A percentile compares a stretch with the other conserved stretches of the same genome.
phyloP scores from a whole-genome alignment of 352 stramenopile genomes.

The Globisporangium yorkense region DNA sequence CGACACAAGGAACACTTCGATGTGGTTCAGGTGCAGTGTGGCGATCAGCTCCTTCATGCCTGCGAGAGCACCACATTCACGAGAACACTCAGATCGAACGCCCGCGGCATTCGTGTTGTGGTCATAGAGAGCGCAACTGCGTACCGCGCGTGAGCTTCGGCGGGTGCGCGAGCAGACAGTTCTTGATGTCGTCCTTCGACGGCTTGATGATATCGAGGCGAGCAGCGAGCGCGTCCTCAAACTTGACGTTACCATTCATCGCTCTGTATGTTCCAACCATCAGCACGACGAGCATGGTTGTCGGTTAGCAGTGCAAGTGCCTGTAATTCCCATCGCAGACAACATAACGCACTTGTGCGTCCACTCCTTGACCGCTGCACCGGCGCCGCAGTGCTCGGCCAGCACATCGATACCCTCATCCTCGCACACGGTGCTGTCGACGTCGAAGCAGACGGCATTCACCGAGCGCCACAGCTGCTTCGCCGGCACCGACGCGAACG shows the following conservation, averaged over 20 bases:
- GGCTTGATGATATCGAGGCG: conserved; percentile 96
- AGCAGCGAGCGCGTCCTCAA: conserved; percentile 95
- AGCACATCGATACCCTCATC: conserved; percentile 99
- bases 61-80: conserved; percentile 4
- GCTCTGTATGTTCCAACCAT: conserved; percentile 45
- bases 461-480: conserved; percentile 67
- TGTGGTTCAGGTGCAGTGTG: conserved; percentile 84
- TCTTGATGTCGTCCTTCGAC: conserved; percentile 80
- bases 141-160: conserved; percentile 69
- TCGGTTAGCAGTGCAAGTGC: too few relatives aligned
- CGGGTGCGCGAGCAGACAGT: conserved; percentile 89
- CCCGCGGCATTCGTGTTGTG: too few relatives aligned
- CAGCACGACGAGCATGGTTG: neutral
- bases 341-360: conserved; percentile 76
- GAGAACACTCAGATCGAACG: neutral
- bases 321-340: neutral
- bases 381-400: conserved; percentile 93
- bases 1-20: conserved; percentile 97
- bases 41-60: conserved; percentile 88
- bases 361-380: conserved; percentile 92
- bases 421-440: conserved; percentile 97
- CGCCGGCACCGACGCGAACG: conserved; percentile 11
- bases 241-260: conserved; percentile 98
- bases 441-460: conserved; percentile 86
- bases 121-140: neutral